Conservation (phyloP, 352 stramenopile genomes). For the Phytophthora litchii region DNA sequence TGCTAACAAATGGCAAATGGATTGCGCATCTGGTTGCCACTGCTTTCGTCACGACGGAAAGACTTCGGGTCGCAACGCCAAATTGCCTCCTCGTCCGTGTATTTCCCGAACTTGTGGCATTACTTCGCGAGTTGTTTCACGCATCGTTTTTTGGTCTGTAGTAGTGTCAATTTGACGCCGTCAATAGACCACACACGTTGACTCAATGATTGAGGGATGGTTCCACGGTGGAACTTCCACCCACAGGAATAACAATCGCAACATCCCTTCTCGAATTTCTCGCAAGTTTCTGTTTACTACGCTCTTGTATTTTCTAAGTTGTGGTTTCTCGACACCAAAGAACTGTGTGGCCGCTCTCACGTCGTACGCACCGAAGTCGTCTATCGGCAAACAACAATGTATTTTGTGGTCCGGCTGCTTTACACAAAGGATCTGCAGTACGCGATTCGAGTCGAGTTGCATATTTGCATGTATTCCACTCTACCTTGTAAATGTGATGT, state of each 20-base stretch:
- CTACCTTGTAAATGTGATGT: no score
- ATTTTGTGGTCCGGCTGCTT: not conserved
- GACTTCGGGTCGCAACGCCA: not conserved
- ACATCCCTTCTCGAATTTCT: conserved; percentile 20
- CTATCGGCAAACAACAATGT: not conserved
- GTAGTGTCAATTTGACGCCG: no score
- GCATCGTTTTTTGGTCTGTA: no score
- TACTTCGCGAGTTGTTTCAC: conserved; percentile 10
- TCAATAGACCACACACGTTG: no score
- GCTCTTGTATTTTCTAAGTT: not conserved
- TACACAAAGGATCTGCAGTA: not conserved
- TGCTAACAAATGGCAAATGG: not conserved
- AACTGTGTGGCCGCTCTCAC: conserved; percentile 3
- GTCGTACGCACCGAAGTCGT: conserved; percentile 2
- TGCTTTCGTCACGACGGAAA: not conserved
- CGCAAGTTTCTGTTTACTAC: conserved; percentile 8
- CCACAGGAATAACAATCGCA: conserved; percentile 38
- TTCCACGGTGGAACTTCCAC: no score
- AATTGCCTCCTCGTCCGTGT: conserved; percentile 11
- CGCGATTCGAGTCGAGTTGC: not conserved
- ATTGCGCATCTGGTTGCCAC: not conserved
- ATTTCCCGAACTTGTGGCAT: conserved; percentile 13
- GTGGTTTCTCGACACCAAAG: not conserved
- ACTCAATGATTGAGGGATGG: conserved; percentile 11
- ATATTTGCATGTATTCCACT: no score